Base-by-base conservation (phyloP, 2,329 filamentous ascomycete species). In the Aspergillus felis region DNA sequence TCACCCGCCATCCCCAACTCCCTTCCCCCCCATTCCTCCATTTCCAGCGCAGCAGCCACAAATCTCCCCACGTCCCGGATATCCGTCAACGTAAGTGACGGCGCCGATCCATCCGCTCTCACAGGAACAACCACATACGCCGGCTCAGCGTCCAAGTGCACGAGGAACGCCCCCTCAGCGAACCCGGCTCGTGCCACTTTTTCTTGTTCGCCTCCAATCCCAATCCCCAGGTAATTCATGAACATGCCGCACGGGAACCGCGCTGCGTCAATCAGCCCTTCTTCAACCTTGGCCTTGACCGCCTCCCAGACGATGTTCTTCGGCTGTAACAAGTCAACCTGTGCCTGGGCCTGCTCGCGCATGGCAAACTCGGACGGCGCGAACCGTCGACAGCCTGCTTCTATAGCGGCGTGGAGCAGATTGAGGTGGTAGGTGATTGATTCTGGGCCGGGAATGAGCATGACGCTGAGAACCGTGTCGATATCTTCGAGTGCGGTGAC, bases 301-400 rank as follows among this genome's bases (percentile, higher is more conserved):
- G 63, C 67, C 9, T 64, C 54, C 63, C 67, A 67, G 28, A 74
- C 67, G 7, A 55, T 53, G 8, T 61, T 57, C 50, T 68, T 65
- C 17, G 63, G 59, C 1, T 54, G 51, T 6, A 71, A 50, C 9
- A 70, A 51, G 7, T 65, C 65, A 12, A 73, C 60, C 22, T 57
- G 57, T 1, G 51, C 28, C 1, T 66, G 62, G 9, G 61, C 56
- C 2, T 57, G n/a, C 4, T 61, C 54, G 5, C 65, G 61, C 4
- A 63, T 46, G 0, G 67, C 71, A 27, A 78, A 81, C 55, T 74
- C 74, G 47, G 74, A 76, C 1, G 79, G 79, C 3, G 80, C 73
- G 57, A 80, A 82, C 8, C 80, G 73, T 44, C 70, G 67, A 1
- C 80, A 74, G 1, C 78, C 77, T 0, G 76, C 77, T 28, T 70